Conservation (phyloP, 2,329 filamentous ascomycete genomes). For the Aspergillus eucalypticola region DNA sequence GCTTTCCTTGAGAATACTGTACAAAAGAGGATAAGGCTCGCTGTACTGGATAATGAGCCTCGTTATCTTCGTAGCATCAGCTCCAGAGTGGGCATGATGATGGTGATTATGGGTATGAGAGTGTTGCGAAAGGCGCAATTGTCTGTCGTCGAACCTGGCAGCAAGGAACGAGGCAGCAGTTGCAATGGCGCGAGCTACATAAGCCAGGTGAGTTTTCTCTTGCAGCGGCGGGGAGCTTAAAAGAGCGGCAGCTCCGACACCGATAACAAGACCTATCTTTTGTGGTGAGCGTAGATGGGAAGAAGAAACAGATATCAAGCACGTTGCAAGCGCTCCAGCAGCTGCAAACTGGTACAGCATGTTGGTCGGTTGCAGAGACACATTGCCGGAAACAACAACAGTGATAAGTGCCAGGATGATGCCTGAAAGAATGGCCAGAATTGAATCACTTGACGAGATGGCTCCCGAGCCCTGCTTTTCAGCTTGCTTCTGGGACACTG, state of each 20-base stretch:
- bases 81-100: conserved; percentile 40
- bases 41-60: conserved; percentile 69
- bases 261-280: conserved; percentile 35
- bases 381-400: conserved; percentile 24
- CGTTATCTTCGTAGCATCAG: conserved; percentile 67
- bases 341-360: conserved; percentile 25
- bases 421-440: conserved; percentile 32
- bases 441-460: conserved; percentile 26
- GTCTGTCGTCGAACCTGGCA: conserved; percentile 35
- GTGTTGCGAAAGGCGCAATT: conserved; percentile 28
- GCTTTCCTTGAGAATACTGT: conserved; percentile 84
- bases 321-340: conserved; percentile 28
- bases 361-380: conserved; percentile 25
- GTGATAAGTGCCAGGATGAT: conserved; percentile 26
- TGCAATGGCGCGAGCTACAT: conserved; percentile 30
- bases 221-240: conserved; percentile 32
- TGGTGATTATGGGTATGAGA: conserved; percentile 35
- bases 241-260: conserved; percentile 29
- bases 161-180: conserved; percentile 34
- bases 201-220: conserved; percentile 29
- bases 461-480: conserved; percentile 7
- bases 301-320: conserved; percentile 29
- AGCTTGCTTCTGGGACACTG: conserved; percentile 16
- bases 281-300: conserved; percentile 28
- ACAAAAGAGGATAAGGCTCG: conserved; percentile 72